Conservation (phyloP, 2,329 filamentous ascomycete genomes). For the Ophiostoma himal-ulmi region DNA sequence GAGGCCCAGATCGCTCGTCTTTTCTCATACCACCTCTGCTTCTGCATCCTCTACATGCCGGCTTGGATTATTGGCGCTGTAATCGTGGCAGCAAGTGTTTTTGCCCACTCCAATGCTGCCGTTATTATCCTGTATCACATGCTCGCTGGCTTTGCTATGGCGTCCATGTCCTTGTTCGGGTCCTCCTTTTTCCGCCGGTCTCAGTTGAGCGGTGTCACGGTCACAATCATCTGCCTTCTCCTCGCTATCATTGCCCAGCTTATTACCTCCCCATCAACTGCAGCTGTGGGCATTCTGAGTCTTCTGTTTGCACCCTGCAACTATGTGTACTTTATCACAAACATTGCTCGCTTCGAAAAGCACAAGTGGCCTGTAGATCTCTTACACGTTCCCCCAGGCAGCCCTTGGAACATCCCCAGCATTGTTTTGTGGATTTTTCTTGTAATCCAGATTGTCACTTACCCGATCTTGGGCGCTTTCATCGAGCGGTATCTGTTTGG, state of each 20-base stretch:
- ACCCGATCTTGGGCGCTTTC: conserved; percentile 67
- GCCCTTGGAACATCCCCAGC: conserved; percentile 63
- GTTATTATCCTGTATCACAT: conserved; percentile 71
- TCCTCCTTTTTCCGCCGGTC: conserved; percentile 81
- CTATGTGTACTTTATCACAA: conserved; percentile 73
- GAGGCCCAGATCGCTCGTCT: conserved; percentile 72
- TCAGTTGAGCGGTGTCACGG: conserved; percentile 78
- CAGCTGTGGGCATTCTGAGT: conserved; percentile 61
- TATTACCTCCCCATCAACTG: conserved; percentile 56
- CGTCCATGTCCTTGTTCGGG: conserved; percentile 74
- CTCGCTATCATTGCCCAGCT: conserved; percentile 79
- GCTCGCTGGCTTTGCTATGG: conserved; percentile 67
- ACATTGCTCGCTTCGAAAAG: conserved; percentile 70
- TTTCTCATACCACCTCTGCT: conserved; percentile 71
- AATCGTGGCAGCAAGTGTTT: conserved; percentile 59
- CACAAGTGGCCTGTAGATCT: conserved; percentile 56
- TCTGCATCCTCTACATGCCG: conserved; percentile 72
- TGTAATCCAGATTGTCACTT: conserved; percentile 69
- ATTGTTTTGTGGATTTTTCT: conserved; percentile 74
- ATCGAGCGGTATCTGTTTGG: conserved; percentile 72
- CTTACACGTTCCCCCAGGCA: conserved; percentile 53
- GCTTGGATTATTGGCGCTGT: conserved; percentile 74
- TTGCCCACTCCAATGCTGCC: conserved; percentile 53
- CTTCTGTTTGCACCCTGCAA: conserved; percentile 82
- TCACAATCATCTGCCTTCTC: conserved; percentile 65